These are phyloP conservation scores for Eucalyptus paniculata DNA, from an alignment of 345 rosid genomes.

Conservation along the genomic window DNA sequence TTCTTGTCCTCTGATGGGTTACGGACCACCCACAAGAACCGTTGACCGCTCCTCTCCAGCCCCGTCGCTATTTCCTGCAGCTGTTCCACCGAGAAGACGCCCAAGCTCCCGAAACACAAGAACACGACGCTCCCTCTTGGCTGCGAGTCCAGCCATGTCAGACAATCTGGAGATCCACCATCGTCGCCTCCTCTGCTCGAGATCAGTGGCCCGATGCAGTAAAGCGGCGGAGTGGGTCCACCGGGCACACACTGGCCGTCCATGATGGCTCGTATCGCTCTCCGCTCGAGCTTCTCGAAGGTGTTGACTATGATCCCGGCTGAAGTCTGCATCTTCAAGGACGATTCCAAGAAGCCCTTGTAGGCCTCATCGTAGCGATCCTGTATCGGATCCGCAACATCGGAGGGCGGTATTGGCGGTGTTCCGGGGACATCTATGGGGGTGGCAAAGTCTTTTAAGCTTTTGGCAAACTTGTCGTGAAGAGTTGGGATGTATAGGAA, in stretches of 20 bases:
- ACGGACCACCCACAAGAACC: conserved; percentile 49
- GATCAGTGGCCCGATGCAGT: conserved; percentile 51
- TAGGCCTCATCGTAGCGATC: conserved; percentile 13
- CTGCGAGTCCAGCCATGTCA: conserved; percentile 40
- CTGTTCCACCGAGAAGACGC: conserved; percentile 27
- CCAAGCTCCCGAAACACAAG: conserved; percentile 51
- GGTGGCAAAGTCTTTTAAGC: conserved; percentile 12
- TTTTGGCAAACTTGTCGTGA: conserved; percentile 7
- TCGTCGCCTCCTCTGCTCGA: not conserved
- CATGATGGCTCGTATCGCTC: conserved; percentile 13
- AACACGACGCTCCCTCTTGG: conserved; percentile 36
- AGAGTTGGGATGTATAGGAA: conserved; percentile 16
- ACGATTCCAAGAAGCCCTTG: not conserved
- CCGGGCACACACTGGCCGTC: conserved; percentile 29
- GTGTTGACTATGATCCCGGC: conserved; percentile 46
- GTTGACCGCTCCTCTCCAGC: conserved; percentile 29
- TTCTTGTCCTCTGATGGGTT: conserved; percentile 13
- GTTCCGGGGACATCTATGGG: conserved; percentile 23
- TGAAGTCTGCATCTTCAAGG: not conserved
- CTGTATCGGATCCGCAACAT: conserved; percentile 2
- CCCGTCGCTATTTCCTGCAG: conserved; percentile 30
- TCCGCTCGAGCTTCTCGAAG: conserved; percentile 34
- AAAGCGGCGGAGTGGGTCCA: conserved; percentile 17
- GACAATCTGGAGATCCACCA: not conserved
- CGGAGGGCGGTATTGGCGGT: conserved; percentile 9